These are phyloP conservation scores for Leishmania martiniquensis DNA, from an alignment of 208 protist genomes.

Conservation along the genomic window DNA sequence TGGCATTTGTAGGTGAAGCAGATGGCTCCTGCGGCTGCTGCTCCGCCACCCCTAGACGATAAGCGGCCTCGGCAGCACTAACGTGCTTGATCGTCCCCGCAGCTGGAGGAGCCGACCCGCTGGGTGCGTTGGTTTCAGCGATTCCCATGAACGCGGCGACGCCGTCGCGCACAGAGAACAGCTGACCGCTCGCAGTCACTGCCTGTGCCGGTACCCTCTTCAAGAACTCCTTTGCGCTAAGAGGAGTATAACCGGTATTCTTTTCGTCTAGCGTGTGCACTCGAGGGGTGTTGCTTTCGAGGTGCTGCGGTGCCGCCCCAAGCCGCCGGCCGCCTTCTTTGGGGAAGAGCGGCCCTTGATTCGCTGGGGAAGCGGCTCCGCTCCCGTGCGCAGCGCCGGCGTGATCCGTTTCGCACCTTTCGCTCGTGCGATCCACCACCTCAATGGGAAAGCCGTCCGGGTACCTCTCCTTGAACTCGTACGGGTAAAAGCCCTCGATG, in stretches of 20 bases:
- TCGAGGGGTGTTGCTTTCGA: neutral
- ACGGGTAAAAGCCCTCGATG: slow-evolving; percentile 94
- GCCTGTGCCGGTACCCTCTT: slow-evolving; percentile 58
- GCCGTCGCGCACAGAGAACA: slow-evolving; percentile 68
- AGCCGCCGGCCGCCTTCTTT: slow-evolving; percentile 33
- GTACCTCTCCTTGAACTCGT: slow-evolving; percentile 94
- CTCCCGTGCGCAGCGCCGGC: slow-evolving; percentile 1
- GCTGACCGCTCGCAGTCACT: slow-evolving; percentile 69
- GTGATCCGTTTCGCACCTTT: slow-evolving; percentile 25
- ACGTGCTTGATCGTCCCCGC: slow-evolving; percentile 48
- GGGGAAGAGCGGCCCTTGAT: neutral
- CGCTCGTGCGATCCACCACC: slow-evolving; percentile 65
- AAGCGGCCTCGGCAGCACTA: slow-evolving; percentile 47
- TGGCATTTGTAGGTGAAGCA: neutral
- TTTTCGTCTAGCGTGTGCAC: slow-evolving; percentile 40
- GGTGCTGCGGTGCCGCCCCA: slow-evolving; percentile 13
- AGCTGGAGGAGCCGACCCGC: neutral
- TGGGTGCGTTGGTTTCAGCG: neutral
- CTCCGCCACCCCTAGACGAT: slow-evolving; percentile 7
- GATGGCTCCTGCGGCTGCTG: neutral
- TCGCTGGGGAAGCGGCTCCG: neutral
- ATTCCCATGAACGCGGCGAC: slow-evolving; percentile 59
- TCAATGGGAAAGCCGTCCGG: slow-evolving; percentile 92
- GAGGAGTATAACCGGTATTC: slow-evolving; percentile 13
- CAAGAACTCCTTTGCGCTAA: slow-evolving; percentile 64